Percentiles rank a stretch among this genome's conserved stretches.
Conservation (phyloP, 768 basidiomycete species). For the Calocybe gangraenosa region DNA sequence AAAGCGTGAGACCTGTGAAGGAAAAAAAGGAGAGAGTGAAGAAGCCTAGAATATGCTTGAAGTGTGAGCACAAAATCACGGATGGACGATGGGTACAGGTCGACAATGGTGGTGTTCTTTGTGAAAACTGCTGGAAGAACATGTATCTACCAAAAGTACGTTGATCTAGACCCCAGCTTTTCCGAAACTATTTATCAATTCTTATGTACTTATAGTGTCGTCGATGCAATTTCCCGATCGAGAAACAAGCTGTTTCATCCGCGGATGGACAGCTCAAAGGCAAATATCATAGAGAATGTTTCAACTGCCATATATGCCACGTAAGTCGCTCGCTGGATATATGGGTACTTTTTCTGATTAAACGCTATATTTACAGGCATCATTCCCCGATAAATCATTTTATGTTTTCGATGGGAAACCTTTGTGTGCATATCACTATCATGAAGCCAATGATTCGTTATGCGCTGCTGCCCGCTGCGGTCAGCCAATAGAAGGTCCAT, state of each 20-base stretch:
- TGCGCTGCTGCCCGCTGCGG: conserved; percentile 78
- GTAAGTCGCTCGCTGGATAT: conserved; percentile 32
- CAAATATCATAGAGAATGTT: conserved; percentile 91
- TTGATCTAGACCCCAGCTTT: conserved; percentile 2
- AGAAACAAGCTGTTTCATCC: conserved; percentile 87
- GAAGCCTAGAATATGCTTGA: conserved; percentile 51
- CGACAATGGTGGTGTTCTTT: conserved; percentile 73
- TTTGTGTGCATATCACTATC: conserved; percentile 89
- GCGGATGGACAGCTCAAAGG: conserved; percentile 93
- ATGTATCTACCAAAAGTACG: conserved; percentile 89
- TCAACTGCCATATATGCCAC: conserved; percentile 82
- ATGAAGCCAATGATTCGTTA: conserved; percentile 85
- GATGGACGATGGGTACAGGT: conserved; percentile 81
- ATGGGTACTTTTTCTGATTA: conserved; percentile 4
- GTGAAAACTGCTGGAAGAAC: conserved; percentile 92
- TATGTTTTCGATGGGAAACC: conserved; percentile 91
- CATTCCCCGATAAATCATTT: conserved; percentile 89
- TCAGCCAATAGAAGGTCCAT: conserved; percentile 90
- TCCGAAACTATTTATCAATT: conserved; percentile 4
- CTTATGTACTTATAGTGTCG: conserved; percentile 56
- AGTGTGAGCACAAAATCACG: conserved; percentile 66
- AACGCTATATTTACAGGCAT: conserved; percentile 44
- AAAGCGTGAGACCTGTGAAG: conserved; percentile 12
- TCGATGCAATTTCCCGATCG: conserved; percentile 81
- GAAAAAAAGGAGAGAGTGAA: conserved; percentile 27